Evolutionary conservation across 768 basidiomycete species (phyloP), one percentile per base, ranked within the genome.

Genomic region (Boletus bicolor): DNA sequence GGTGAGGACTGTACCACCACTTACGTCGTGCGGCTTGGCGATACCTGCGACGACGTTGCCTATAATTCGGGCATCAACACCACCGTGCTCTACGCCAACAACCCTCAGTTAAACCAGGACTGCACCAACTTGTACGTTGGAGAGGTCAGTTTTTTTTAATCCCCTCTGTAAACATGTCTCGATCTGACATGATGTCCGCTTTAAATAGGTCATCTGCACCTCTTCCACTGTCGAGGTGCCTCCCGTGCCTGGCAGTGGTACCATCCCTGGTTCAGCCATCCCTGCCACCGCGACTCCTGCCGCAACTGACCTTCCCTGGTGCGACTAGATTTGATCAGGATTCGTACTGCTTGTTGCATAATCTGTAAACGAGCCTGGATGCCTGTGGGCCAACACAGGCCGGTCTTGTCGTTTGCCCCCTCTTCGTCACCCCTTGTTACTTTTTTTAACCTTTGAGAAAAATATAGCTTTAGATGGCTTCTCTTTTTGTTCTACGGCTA

Each of bases 81-180:
- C 26, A 81, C 82, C 37, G 75, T 83, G 5, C 75, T 93, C 32
- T 75, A 68, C 66, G 15, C 59, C 55, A 91, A 91, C 81, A 93
- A 93, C 81, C 90, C 88, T 19, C 84, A 90, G 70, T 77, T 91
- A 61, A 59, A 82, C 62, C 3, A 44, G 0, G 73, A 67, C 0
- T 87, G 83, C 70, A 72, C 61, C 60, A 91, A 91, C 75, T 75
- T 92, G 68, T 89, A 90, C 72, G 65, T 86, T 54, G 88, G 85
- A 65, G 86, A 91, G 82, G 89, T 90, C 48, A 53, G 79, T 75
- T 8, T 17, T 3, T 42, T 43, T 9, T 36, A 12, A 2, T 19
- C 4, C 6, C 12, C 15, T 48, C 21, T 28, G 2, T 45, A 17
- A 8, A 10, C n/a, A 1, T 10, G 2, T 50, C 19, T 15, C 1